Conservation (phyloP, 2,329 filamentous ascomycete genomes). For the Aspergillus awamori region DNA sequence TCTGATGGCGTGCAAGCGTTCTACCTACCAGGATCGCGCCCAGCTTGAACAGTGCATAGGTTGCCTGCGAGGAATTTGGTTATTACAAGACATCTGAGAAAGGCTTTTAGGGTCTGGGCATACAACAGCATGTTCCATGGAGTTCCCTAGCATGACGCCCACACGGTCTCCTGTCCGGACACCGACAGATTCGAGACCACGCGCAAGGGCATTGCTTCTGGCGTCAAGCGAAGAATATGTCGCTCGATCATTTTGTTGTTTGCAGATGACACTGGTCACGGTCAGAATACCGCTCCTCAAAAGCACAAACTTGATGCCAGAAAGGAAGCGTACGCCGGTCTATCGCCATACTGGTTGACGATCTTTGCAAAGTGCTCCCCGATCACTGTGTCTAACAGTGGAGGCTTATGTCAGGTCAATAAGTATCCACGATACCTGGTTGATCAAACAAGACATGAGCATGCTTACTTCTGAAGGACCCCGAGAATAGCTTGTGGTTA, state of each 20-base stretch:
- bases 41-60: constrained; percentile 89
- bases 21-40: constrained; percentile 76
- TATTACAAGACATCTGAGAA: background rate
- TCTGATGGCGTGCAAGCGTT: background rate
- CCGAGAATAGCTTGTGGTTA: constrained; percentile 34
- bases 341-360: constrained; percentile 48
- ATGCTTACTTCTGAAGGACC: constrained; percentile 34
- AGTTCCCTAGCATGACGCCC: constrained; percentile 84
- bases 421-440: background rate
- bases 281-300: background rate
- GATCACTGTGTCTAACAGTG: constrained; percentile 51
- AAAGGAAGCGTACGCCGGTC: constrained; percentile 53
- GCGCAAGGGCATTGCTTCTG: constrained; percentile 74
- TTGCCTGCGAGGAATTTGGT: constrained; percentile 45
- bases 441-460: background rate
- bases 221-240: constrained; percentile 77
- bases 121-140: constrained; percentile 77
- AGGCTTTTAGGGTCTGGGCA: constrained; percentile 20
- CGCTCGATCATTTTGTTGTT: constrained; percentile 64
- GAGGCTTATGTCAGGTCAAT: constrained; percentile 35
- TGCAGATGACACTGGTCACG: constrained; percentile 56
- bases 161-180: constrained; percentile 83
- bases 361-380: constrained; percentile 51
- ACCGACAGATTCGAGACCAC: constrained; percentile 68
- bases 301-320: background rate